Percentiles rank a stretch among this genome's conserved stretches.
Conservation (phyloP, 441 rosid species). For the Populus hybrid region DNA sequence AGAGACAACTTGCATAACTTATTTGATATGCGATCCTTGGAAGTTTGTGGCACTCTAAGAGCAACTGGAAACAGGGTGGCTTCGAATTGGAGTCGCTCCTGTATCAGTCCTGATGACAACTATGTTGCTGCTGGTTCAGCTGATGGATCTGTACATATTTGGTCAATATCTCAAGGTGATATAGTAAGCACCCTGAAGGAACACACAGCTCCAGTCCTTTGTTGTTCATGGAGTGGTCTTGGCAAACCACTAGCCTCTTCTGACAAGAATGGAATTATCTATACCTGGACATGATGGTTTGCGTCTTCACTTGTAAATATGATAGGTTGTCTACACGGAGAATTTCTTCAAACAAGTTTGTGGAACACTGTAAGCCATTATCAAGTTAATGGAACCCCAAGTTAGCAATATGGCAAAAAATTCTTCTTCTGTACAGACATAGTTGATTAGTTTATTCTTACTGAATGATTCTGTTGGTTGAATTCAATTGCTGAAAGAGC, state of each 20-base stretch:
- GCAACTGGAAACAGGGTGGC: constrained; percentile 86
- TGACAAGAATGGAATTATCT: constrained; percentile 76
- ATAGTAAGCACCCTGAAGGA: constrained; percentile 80
- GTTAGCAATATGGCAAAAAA: not conserved
- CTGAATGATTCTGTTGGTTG: not conserved
- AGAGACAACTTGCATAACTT: constrained; percentile 90
- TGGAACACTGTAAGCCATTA: not conserved
- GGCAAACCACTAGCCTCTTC: constrained; percentile 91
- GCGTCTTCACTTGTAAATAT: constrained; percentile 8
- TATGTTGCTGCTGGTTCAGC: constrained; percentile 92
- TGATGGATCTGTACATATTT: constrained; percentile 75
- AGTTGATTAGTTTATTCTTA: not conserved
- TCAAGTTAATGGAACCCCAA: not conserved
- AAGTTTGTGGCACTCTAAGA: constrained; percentile 74
- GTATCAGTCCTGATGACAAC: constrained; percentile 82
- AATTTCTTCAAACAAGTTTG: not conserved
- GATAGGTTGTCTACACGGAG: not conserved
- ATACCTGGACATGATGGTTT: constrained; percentile 62
- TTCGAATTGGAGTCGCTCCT: constrained; percentile 94
- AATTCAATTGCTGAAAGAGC: not conserved
- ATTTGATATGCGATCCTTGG: constrained; percentile 77
- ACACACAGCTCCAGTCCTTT: constrained; percentile 66
- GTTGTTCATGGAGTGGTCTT: constrained; percentile 92
- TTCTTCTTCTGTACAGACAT: not conserved
- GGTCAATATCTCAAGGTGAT: constrained; percentile 79